Conservation (phyloP, 495 filamentous ascomycete species). For the Thermochaetoides thermophila region DNA sequence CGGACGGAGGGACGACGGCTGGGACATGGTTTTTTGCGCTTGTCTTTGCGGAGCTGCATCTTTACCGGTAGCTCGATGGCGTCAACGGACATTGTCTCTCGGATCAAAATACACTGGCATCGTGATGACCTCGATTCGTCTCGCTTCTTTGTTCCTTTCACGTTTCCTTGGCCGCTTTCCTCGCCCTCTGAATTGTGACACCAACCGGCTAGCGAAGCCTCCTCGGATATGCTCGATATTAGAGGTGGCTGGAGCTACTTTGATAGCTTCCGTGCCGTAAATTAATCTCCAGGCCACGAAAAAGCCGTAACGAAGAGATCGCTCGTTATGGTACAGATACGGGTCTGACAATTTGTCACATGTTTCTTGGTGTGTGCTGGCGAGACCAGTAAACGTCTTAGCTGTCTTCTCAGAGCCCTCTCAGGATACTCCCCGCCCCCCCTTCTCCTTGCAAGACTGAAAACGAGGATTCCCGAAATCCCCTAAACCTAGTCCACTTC, state of each 20-base stretch:
- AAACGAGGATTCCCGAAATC: too few species aligned
- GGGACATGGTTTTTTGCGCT: conserved; percentile 13
- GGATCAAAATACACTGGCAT: conserved; percentile 21
- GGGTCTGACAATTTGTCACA: conserved; percentile 56
- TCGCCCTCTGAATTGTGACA: background rate
- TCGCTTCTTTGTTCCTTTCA: too few species aligned
- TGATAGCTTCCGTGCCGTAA: conserved; percentile 40
- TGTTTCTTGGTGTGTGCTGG: too few species aligned
- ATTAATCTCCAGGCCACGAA: conserved; percentile 52
- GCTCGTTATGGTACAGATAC: conserved; percentile 88
- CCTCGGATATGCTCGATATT: conserved; percentile 33
- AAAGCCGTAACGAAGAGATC: conserved; percentile 68
- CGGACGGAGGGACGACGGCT: conserved; percentile 15
- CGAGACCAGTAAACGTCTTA: too few species aligned
- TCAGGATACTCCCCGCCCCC: too few species aligned
- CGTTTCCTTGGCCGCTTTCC: background rate
- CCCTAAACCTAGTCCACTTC: too few species aligned
- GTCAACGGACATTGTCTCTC: conserved; percentile 23
- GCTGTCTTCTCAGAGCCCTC: too few species aligned
- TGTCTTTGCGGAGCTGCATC: conserved; percentile 11
- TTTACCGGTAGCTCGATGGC: conserved; percentile 17
- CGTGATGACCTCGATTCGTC: too few species aligned
- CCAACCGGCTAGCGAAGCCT: conserved; percentile 31
- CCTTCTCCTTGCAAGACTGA: too few species aligned
- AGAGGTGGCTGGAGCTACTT: conserved; percentile 39